Conservation (phyloP, 2,329 filamentous ascomycete species). For the Paraphaeosphaeria sporulosa region DNA sequence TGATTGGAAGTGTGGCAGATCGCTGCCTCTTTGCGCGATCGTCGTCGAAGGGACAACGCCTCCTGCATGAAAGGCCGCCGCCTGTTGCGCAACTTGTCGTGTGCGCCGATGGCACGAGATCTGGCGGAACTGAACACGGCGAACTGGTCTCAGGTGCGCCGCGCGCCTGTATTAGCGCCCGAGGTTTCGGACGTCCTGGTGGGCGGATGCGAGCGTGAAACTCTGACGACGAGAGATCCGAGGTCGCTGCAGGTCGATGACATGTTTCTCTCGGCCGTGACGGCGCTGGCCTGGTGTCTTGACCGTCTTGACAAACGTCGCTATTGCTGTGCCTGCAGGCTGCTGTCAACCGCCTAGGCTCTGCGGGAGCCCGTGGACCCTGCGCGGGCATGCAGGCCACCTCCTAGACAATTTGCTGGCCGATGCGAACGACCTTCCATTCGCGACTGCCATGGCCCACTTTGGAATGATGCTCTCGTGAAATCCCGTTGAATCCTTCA, state of each 20-base stretch:
- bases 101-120: neutral
- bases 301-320: neutral
- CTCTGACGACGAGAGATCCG: neutral
- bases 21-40: conserved; percentile 21
- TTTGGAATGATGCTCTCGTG: neutral
- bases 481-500: neutral
- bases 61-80: conserved; percentile 10
- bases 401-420: neutral
- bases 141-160: conserved; percentile 3
- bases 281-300: neutral
- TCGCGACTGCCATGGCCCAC: conserved; percentile 1
- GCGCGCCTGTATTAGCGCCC: conserved; percentile 4
- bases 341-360: neutral
- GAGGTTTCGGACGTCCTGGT: conserved; percentile 10
- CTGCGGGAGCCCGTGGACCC: neutral
- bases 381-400: neutral
- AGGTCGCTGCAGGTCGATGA: neutral
- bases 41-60: conserved; percentile 14
- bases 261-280: neutral
- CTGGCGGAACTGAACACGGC: neutral
- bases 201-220: conserved; percentile 4
- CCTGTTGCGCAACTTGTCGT: conserved; percentile 12
- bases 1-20: conserved; percentile 25
- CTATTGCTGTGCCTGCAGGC: neutral
- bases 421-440: conserved; percentile 3